A percentile compares a stretch with the other conserved stretches of the same genome.
Conservation (phyloP, 2,329 filamentous ascomycete genomes). For the Phaeosphaeria sp. region DNA sequence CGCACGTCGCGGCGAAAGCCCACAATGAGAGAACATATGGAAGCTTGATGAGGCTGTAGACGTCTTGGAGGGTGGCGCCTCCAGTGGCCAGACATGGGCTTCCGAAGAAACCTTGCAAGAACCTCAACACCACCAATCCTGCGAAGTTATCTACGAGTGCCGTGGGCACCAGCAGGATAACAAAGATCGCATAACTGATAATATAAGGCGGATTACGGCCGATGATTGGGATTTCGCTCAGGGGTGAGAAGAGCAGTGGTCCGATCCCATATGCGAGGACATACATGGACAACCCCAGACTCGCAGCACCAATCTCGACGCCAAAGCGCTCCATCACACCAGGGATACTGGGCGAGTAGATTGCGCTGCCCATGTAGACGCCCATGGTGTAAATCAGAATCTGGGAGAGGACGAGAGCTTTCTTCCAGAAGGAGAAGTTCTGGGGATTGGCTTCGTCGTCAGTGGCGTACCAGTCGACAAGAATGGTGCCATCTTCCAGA, state of each 20-base stretch:
- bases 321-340: conserved; percentile 62
- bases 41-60: conserved; percentile 52
- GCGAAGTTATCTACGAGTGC: conserved; percentile 68
- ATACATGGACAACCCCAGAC: conserved; percentile 67
- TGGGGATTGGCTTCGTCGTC: conserved; percentile 50
- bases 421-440: conserved; percentile 49
- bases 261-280: conserved; percentile 68
- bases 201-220: conserved; percentile 74
- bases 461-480: conserved; percentile 55
- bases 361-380: conserved; percentile 61
- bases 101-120: conserved; percentile 50
- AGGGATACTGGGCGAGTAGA: conserved; percentile 55
- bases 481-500: conserved; percentile 46
- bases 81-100: conserved; percentile 48
- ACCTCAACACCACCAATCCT: conserved; percentile 64
- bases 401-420: conserved; percentile 45
- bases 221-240: conserved; percentile 71
- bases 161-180: conserved; percentile 70
- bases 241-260: conserved; percentile 69
- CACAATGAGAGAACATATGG: conserved; percentile 54
- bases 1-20: conserved; percentile 57
- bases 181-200: conserved; percentile 71
- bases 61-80: conserved; percentile 46
- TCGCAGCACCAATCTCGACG: conserved; percentile 60
- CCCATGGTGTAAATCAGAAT: conserved; percentile 68